phyloP scores from a whole-genome alignment of 78 protist genomes.

The Dictyostelium firmibasis region DNA sequence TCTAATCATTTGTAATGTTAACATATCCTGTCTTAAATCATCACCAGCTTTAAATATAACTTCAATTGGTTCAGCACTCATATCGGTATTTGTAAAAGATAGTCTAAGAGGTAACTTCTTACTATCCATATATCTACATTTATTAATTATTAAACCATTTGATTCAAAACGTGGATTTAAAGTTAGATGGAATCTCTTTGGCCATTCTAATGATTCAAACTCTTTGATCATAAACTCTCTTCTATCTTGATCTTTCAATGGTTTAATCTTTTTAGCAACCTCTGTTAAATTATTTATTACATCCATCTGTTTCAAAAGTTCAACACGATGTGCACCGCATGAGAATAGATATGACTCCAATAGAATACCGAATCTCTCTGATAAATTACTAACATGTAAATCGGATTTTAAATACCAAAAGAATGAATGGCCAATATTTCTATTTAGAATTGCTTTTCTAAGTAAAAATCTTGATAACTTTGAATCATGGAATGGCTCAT shows the following conservation, averaged over 20 bases:
- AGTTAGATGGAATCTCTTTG: conserved; percentile 76
- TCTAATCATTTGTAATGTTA: conserved; percentile 91
- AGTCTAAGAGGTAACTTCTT: conserved; percentile 89
- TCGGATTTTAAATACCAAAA: conserved; percentile 94
- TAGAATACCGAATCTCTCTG: conserved; percentile 91
- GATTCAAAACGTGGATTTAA: conserved; percentile 69
- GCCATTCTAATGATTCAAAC: conserved; percentile 52
- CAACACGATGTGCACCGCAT: conserved; percentile 83
- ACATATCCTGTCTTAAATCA: conserved; percentile 94
- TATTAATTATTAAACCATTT: conserved; percentile 72
- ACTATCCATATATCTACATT: conserved; percentile 91
- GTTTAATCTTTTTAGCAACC: conserved; percentile 58
- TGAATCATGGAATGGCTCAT: conserved; percentile 88
- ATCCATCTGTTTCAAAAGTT: conserved; percentile 40
- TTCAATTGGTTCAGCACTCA: conserved; percentile 40
- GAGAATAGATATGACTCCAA: conserved; percentile 90
- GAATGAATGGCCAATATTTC: conserved; percentile 82
- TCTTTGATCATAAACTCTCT: conserved; percentile 50
- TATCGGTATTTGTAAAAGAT: conserved; percentile 81
- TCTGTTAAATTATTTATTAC: conserved; percentile 28
- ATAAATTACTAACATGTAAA: conserved; percentile 73
- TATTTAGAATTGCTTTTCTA: conserved; percentile 63
- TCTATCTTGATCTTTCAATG: conserved; percentile 48
- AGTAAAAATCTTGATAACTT: conserved; percentile 83
- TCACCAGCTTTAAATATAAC: conserved; percentile 95